These are phyloP conservation scores for Amanita thiersii DNA, from an alignment of 768 basidiomycete species.

Conservation along the genomic window DNA sequence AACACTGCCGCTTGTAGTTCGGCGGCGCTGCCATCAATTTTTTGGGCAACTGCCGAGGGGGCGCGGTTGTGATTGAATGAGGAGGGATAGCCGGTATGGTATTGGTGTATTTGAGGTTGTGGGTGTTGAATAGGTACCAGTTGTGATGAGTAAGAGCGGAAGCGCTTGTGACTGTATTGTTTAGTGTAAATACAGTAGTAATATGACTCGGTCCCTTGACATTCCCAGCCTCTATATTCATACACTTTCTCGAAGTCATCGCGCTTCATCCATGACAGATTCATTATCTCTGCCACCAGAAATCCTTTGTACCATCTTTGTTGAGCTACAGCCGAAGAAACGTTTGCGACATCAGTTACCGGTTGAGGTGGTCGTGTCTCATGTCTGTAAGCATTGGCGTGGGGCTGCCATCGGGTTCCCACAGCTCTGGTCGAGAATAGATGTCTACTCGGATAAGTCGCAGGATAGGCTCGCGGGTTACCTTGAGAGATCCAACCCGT, in stretches of 20 bases:
- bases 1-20: too few relatives aligned
- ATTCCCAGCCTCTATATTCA: neutral
- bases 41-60: too few relatives aligned
- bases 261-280: neutral
- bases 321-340: constrained; percentile 14
- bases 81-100: too few relatives aligned
- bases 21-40: too few relatives aligned
- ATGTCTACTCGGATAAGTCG: constrained; percentile 20
- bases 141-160: too few relatives aligned
- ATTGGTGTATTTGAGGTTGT: too few relatives aligned
- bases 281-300: constrained; percentile 21
- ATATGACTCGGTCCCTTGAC: neutral
- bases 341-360: constrained; percentile 18
- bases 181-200: too few relatives aligned
- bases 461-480: constrained; percentile 17
- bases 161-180: too few relatives aligned
- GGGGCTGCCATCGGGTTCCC: constrained; percentile 25
- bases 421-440: constrained; percentile 30
- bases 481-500: constrained; percentile 20
- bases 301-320: constrained; percentile 21
- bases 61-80: too few relatives aligned
- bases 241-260: neutral
- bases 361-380: constrained; percentile 29
- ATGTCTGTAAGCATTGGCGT: constrained; percentile 36
- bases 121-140: too few relatives aligned